Base-by-base conservation (phyloP, 768 basidiomycete species). In the Coprinopsis sp. region DNA sequence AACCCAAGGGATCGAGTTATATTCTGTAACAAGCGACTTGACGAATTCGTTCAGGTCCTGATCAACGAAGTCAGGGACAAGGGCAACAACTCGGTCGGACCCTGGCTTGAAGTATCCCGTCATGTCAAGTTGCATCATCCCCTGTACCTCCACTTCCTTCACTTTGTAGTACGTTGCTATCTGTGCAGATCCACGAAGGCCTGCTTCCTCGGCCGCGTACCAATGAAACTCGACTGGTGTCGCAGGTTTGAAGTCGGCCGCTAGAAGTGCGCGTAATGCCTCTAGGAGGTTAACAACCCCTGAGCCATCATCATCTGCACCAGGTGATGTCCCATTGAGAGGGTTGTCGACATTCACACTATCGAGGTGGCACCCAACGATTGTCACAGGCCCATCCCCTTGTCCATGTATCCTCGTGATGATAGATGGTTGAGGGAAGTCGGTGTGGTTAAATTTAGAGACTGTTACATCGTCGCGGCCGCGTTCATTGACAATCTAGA, bases 111-210 rank as follows among this genome's bases (percentile, higher is more conserved):
- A 74, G 67, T 68, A 69, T 36, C 62, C 64, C 24, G 65, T 62
- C 62, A 69, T 70, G 34, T 72, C 73, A 14, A 75, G 54, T 48
- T 77, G 62, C 57, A 73, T 68, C 68, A 79, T 78, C 0, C 72
- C 79, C 23, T 69, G 70, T 16, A 81, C 71, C 18, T 68, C 61
- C 33, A 65, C 62, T 3, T 70, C 72, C 13, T 64, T 54, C 34
- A 61, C 67, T 54, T 73, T 73, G 61, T 80, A 80, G 23, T 60
- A 61, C 21, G 69, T 68, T 3, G 74, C 78, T 44, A 82, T 67
- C 5, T 75, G 79, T 50, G 78, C 75, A 28, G 75, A 75, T 16
- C 79, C 79, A 8, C 73, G 60, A 6, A 72, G 64, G 11, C 73
- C 74, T 33, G 58, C 71, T 45, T 73, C 72, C 51, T 75, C 72